Conservation (phyloP, 2,329 filamentous ascomycete species). For the Penicillium polonicum region DNA sequence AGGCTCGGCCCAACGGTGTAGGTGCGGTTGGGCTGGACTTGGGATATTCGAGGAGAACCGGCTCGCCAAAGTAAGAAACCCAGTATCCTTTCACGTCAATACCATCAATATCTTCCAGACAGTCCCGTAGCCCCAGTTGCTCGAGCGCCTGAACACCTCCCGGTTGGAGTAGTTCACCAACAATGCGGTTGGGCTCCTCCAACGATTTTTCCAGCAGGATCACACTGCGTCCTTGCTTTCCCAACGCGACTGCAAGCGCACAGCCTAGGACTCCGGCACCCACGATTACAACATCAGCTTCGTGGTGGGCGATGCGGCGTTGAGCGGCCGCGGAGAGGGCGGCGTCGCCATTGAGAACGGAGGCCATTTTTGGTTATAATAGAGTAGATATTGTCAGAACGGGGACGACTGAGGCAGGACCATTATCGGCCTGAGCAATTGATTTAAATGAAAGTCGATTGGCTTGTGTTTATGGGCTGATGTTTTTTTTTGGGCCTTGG, state of each 20-base stretch:
- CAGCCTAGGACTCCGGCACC: conserved; percentile 90
- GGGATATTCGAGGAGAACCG: conserved; percentile 78
- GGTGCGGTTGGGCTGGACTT: conserved; percentile 50
- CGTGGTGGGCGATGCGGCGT: conserved; percentile 56
- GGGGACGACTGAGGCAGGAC: conserved; percentile 14
- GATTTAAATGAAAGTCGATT: conserved; percentile 22
- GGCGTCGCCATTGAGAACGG: conserved; percentile 25
- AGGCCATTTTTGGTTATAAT: conserved; percentile 26
- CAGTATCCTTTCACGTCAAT: conserved; percentile 82
- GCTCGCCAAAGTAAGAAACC: conserved; percentile 74
- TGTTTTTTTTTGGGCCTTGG: conserved; percentile 6
- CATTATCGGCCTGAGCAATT: conserved; percentile 18
- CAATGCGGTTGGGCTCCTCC: conserved; percentile 91
- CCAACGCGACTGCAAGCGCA: conserved; percentile 78
- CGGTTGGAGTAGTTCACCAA: conserved; percentile 91
- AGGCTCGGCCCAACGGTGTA: conserved; percentile 71
- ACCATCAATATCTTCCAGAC: conserved; percentile 85
- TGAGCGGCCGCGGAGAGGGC: conserved; percentile 38
- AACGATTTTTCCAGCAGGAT: conserved; percentile 84
- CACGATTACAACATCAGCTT: conserved; percentile 82
- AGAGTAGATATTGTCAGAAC: conserved; percentile 14
- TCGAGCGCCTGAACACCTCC: conserved; percentile 80
- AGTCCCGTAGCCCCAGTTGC: conserved; percentile 75
- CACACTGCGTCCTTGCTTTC: conserved; percentile 85
- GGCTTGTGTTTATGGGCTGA: conserved; percentile 22